Conservation (phyloP, 441 rosid genomes). For the Raphanus hybrid region DNA sequence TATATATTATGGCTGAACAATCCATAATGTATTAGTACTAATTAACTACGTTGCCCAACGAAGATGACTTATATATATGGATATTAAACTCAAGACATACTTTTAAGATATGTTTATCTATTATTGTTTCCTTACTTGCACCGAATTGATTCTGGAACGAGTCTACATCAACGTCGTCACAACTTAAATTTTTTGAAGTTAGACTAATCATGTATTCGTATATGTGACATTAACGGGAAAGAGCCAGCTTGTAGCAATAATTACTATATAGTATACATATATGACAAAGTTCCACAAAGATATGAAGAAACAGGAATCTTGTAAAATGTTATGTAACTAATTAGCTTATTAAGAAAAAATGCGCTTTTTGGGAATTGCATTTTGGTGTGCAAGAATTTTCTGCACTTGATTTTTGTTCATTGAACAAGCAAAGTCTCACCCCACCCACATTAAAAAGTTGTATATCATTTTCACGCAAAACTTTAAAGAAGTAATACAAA, state of each 20-base stretch:
- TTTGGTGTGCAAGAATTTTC: conserved; percentile 31
- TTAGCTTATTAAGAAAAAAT: conserved; percentile 19
- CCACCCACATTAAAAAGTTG: conserved; percentile 7
- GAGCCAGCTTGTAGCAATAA: conserved; percentile 5
- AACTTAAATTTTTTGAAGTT: neutral
- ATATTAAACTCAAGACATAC: neutral
- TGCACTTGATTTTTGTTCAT: conserved; percentile 6
- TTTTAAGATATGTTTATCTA: neutral
- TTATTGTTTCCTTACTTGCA: neutral
- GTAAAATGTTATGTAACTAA: conserved; percentile 29
- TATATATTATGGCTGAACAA: neutral
- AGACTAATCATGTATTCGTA: conserved; percentile 3
- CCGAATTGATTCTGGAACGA: neutral
- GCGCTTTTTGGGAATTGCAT: conserved; percentile 8
- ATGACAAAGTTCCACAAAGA: conserved; percentile 2
- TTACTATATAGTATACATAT: neutral
- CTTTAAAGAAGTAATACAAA: neutral
- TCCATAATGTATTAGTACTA: neutral
- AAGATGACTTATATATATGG: conserved; percentile 7
- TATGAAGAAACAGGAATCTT: conserved; percentile 15
- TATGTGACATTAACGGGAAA: neutral
- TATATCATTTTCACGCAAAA: neutral
- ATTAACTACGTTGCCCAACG: conserved; percentile 1
- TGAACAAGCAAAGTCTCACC: conserved; percentile 19
- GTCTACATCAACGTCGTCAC: conserved; percentile 17